Conservation (phyloP, 169 alveolate genomes). For the Theileria sp. region DNA sequence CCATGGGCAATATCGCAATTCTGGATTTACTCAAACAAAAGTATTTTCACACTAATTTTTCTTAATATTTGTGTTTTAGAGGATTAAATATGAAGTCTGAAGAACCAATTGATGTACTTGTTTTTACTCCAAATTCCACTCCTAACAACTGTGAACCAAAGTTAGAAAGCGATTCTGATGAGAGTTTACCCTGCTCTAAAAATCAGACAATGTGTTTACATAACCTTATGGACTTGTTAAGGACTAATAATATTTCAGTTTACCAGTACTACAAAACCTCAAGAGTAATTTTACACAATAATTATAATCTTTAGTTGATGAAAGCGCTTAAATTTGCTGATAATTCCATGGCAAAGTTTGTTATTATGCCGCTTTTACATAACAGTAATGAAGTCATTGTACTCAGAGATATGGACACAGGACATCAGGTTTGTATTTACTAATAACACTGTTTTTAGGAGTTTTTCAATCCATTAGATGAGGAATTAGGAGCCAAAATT, state of each 20-base stretch:
- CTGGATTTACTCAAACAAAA: conserved; percentile 22
- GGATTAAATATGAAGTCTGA: background rate
- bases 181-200: background rate
- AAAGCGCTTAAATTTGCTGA: conserved; percentile 56
- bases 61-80: background rate
- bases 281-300: conserved; percentile 11
- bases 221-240: conserved; percentile 20
- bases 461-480: background rate
- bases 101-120: conserved; percentile 38
- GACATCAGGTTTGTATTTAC: conserved; percentile 13
- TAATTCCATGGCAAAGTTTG: conserved; percentile 10
- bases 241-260: conserved; percentile 27
- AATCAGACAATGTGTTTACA: conserved; percentile 12
- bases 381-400: conserved; percentile 7
- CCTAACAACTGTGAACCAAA: background rate
- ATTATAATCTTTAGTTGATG: conserved; percentile 12
- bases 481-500: background rate
- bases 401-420: conserved; percentile 26
- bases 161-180: background rate
- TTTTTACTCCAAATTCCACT: conserved; percentile 23
- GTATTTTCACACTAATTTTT: background rate
- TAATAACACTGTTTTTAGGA: background rate
- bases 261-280: conserved; percentile 59
- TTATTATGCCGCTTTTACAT: conserved; percentile 25
- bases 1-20: conserved; percentile 63